These are phyloP conservation scores for Ophiostoma novo-ulmi DNA, from an alignment of 2,329 filamentous ascomycete genomes.

Conservation along the genomic window DNA sequence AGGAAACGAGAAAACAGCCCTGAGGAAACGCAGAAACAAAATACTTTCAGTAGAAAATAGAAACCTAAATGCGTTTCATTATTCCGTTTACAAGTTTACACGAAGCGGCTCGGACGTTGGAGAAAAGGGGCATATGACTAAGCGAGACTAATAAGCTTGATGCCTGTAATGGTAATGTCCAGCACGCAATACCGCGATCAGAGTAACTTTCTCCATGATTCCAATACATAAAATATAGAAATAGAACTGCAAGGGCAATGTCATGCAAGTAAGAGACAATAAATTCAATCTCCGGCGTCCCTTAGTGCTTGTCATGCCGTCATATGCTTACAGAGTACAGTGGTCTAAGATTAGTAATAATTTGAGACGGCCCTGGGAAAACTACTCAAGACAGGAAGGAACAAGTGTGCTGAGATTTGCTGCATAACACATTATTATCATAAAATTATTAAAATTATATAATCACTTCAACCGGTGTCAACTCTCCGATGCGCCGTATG, in stretches of 20 bases:
- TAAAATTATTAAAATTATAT: background rate
- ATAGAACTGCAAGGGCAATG: background rate
- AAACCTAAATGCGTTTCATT: background rate
- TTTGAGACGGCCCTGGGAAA: background rate
- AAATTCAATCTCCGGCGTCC: background rate
- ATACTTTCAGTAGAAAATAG: background rate
- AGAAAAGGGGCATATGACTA: background rate
- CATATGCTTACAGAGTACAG: background rate
- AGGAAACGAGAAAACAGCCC: background rate
- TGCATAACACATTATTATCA: background rate
- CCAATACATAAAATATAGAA: background rate
- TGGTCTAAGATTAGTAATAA: constrained; percentile 1
- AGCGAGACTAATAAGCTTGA: background rate
- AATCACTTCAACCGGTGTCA: background rate
- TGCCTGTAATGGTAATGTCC: background rate
- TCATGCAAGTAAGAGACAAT: background rate
- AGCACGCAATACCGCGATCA: background rate
- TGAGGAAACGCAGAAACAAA: background rate
- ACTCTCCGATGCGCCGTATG: background rate
- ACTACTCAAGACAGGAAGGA: background rate
- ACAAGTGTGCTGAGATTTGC: background rate
- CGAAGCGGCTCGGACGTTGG: too few relatives aligned
- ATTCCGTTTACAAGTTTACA: background rate
- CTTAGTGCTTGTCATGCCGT: background rate
- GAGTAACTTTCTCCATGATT: background rate